Conservation (phyloP, 2,329 filamentous ascomycete species). For the Calonectria hongkongensis region DNA sequence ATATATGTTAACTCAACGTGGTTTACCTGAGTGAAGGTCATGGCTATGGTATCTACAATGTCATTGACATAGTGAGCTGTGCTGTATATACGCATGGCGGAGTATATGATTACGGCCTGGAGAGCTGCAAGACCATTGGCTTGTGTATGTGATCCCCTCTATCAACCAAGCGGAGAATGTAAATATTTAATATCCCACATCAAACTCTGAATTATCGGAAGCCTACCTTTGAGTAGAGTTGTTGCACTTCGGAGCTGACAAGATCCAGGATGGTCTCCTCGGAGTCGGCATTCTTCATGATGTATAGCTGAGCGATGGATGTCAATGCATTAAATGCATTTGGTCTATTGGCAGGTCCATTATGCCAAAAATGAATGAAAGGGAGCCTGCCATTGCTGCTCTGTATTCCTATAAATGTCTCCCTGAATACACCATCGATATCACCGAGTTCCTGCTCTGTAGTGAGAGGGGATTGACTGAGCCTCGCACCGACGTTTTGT, state of each 20-base stretch:
- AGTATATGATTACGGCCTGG: background rate
- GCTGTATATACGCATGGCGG: constrained; percentile 12
- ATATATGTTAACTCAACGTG: background rate
- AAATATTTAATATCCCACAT: background rate
- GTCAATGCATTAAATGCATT: background rate
- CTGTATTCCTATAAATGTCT: background rate
- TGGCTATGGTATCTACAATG: constrained; percentile 19
- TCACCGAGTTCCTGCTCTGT: background rate
- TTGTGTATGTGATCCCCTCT: background rate
- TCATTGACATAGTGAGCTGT: background rate
- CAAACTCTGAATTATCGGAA: background rate
- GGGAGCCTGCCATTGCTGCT: background rate
- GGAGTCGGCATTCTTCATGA: background rate
- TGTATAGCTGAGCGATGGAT: background rate
- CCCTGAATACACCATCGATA: background rate
- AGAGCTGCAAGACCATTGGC: background rate
- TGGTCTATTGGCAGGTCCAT: background rate
- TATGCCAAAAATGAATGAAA: constrained; percentile 5
- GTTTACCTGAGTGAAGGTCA: constrained; percentile 8
- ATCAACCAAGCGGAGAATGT: background rate
- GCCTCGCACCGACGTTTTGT: background rate
- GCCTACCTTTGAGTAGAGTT: background rate
- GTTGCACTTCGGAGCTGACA: background rate
- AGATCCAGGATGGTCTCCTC: background rate
- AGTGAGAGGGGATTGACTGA: background rate